Evolutionary conservation across 805 yeast species (phyloP).

Genomic region (Cyberlindnera bimundalis): DNA sequence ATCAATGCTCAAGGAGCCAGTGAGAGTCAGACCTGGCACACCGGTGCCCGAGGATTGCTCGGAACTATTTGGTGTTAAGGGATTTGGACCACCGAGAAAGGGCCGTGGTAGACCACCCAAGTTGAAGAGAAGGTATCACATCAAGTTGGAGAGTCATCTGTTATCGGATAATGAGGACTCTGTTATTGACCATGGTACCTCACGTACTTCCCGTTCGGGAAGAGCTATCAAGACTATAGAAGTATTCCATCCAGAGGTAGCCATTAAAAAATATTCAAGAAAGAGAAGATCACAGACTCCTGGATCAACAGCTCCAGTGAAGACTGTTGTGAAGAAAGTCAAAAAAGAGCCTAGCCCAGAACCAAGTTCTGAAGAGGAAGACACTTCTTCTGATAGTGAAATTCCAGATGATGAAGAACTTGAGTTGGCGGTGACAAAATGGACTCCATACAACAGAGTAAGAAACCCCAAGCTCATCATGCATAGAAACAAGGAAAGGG

Average conservation of each 20-base stretch:
- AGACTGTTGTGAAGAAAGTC: neutral
- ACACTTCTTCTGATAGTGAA: neutral
- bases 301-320: neutral
- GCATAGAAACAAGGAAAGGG: neutral
- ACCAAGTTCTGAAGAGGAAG: too few relatives aligned
- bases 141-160: neutral
- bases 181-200: neutral
- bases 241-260: neutral
- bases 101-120: constrained; percentile 3
- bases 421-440: neutral
- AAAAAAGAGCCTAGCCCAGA: neutral
- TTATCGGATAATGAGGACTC: constrained; percentile 3
- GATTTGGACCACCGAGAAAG: neutral
- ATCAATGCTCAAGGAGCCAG: neutral
- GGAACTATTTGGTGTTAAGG: constrained; percentile 3
- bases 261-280: neutral
- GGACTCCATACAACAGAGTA: constrained; percentile 1
- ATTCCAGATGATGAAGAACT: neutral
- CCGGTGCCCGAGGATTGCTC: neutral
- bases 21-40: neutral
- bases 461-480: neutral
- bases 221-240: neutral
- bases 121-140: neutral
- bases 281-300: neutral
- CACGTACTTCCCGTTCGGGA: neutral